Conservation (phyloP, 768 basidiomycete genomes). For the Lactifluus volemus region DNA sequence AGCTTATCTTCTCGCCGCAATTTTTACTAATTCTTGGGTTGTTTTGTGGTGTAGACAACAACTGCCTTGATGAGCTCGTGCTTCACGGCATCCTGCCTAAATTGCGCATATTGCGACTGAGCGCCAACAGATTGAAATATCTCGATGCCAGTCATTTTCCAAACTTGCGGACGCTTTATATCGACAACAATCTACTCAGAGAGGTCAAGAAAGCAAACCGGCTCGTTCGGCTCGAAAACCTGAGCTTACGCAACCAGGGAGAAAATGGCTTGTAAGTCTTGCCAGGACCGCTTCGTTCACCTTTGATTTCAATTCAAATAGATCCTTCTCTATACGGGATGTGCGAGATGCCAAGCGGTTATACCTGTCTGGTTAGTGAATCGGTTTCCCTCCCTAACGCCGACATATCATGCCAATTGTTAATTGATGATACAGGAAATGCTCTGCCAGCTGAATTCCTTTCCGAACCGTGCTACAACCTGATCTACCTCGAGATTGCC, state of each 20-base stretch:
- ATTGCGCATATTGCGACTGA: slow-evolving; percentile 77
- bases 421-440: slow-evolving; percentile 74
- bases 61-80: slow-evolving; percentile 49
- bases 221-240: slow-evolving; percentile 71
- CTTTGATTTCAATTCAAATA: slow-evolving; percentile 24
- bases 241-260: slow-evolving; percentile 86
- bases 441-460: slow-evolving; percentile 52
- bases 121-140: slow-evolving; percentile 65
- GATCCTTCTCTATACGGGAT: slow-evolving; percentile 45
- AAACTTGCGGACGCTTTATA: slow-evolving; percentile 82
- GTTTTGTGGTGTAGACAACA: slow-evolving; percentile 49
- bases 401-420: slow-evolving; percentile 18
- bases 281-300: slow-evolving; percentile 20
- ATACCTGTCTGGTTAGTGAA: slow-evolving; percentile 81
- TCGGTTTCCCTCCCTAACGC: neutral
- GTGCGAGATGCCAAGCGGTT: slow-evolving; percentile 88
- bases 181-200: slow-evolving; percentile 71
- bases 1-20: neutral
- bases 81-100: slow-evolving; percentile 49
- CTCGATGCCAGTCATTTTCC: slow-evolving; percentile 54
- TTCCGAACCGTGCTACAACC: slow-evolving; percentile 72
- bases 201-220: slow-evolving; percentile 45
- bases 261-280: slow-evolving; percentile 63
- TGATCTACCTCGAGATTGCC: slow-evolving; percentile 88
- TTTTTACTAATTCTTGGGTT: slow-evolving; percentile 13